Percentiles rank a stretch among this genome's conserved stretches.
These are phyloP conservation scores for Ilyonectria destructans DNA, from an alignment of 2,329 filamentous ascomycete genomes.

Conservation along the genomic window DNA sequence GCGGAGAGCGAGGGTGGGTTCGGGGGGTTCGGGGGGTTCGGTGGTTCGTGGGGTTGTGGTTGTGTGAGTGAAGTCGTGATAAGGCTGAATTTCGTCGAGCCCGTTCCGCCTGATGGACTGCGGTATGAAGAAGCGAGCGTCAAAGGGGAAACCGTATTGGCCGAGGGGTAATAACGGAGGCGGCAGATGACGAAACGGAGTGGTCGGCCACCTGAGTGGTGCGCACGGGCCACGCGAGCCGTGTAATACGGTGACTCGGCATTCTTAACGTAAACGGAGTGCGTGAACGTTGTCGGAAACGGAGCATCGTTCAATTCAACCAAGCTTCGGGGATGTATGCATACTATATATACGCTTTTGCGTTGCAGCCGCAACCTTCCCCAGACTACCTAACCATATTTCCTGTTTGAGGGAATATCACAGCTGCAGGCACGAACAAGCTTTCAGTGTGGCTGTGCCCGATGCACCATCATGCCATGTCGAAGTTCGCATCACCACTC, in stretches of 20 bases:
- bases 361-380: not conserved
- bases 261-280: not conserved
- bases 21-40: not conserved
- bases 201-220: not conserved
- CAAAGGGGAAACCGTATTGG: slow-evolving; percentile 25
- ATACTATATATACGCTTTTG: not conserved
- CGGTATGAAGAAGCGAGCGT: slow-evolving; percentile 18
- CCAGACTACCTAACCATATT: not conserved
- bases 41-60: slow-evolving; percentile 24
- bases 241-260: not conserved
- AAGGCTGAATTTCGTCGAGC: slow-evolving; percentile 47
- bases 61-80: slow-evolving; percentile 43
- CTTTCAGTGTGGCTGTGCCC: slow-evolving; percentile 13
- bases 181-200: slow-evolving; percentile 20
- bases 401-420: not conserved
- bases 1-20: slow-evolving; percentile 5
- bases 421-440: slow-evolving; percentile 3
- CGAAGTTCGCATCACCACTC: not conserved
- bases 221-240: not conserved
- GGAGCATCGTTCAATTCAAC: not conserved
- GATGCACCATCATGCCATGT: slow-evolving; percentile 1
- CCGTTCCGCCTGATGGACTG: slow-evolving; percentile 28
- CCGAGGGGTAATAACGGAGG: slow-evolving; percentile 47
- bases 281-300: not conserved
- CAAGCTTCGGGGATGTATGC: not conserved